Evolutionary conservation across 176 grass and related monocot genomes (phyloP).

Genomic region (Phoenix dactylifera): DNA sequence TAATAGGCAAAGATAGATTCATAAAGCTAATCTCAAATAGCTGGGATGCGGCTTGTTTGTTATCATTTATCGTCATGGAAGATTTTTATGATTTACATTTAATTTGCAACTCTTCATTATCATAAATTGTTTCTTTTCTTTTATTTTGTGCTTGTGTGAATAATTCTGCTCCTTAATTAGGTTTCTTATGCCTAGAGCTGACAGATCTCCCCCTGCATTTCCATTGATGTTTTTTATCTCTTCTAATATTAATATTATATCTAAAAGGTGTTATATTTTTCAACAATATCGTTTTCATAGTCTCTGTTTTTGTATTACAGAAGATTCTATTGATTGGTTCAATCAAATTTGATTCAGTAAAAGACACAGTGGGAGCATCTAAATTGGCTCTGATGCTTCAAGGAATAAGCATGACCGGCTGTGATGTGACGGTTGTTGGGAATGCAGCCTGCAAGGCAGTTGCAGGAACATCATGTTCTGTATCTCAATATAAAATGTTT

Average conservation of each 20-base stretch:
- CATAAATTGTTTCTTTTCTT: too few species aligned
- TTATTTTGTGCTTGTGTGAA: too few species aligned
- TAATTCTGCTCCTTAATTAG: too few species aligned
- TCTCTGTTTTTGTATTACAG: slow-evolving; percentile 34
- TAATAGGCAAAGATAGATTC: too few species aligned
- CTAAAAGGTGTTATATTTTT: neutral
- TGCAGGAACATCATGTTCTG: slow-evolving; percentile 25
- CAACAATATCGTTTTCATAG: neutral
- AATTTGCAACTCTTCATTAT: too few species aligned
- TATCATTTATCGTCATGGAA: too few species aligned
- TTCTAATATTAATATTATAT: neutral
- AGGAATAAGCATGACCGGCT: slow-evolving; percentile 34
- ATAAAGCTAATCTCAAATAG: too few species aligned
- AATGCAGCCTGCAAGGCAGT: slow-evolving; percentile 53
- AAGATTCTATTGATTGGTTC: slow-evolving; percentile 79
- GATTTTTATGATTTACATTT: too few species aligned
- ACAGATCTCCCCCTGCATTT: too few species aligned
- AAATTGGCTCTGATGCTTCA: slow-evolving; percentile 49
- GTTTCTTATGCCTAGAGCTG: too few species aligned
- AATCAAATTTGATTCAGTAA: slow-evolving; percentile 30
- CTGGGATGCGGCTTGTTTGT: too few species aligned
- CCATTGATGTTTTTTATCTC: neutral
- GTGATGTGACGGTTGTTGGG: slow-evolving; percentile 63
- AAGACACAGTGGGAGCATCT: slow-evolving; percentile 35
- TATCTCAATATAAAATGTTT: slow-evolving; percentile 34